Percentiles rank a stretch among this genome's conserved stretches.
Evolutionary conservation across 2,329 filamentous ascomycete species (phyloP).

Genomic region (Curvularia spicifera): DNA sequence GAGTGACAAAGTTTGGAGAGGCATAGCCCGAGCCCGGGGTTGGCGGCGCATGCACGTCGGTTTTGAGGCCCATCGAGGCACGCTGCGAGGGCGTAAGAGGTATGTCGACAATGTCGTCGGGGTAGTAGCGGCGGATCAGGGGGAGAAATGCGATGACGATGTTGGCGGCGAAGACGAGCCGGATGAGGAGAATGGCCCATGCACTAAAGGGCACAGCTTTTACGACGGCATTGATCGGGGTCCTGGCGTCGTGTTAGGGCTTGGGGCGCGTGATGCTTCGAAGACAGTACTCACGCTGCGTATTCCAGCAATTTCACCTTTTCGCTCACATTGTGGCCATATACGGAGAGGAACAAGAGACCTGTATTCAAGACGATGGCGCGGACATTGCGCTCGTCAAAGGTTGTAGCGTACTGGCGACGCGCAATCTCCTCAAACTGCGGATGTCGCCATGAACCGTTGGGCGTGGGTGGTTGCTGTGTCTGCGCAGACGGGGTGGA

Average conservation of each 20-base stretch:
- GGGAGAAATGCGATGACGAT: constrained; percentile 74
- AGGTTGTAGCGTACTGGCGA: constrained; percentile 78
- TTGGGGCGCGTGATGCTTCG: neutral
- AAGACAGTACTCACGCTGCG: constrained; percentile 27
- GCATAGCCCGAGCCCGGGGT: constrained; percentile 65
- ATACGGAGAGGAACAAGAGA: constrained; percentile 60
- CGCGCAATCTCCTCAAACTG: constrained; percentile 84
- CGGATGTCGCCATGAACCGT: constrained; percentile 91
- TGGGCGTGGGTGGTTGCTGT: constrained; percentile 42
- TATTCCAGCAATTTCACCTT: constrained; percentile 31
- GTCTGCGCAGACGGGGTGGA: constrained; percentile 37
- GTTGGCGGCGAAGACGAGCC: constrained; percentile 66
- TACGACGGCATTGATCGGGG: constrained; percentile 46
- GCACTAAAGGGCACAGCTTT: constrained; percentile 45
- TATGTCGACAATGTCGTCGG: constrained; percentile 84
- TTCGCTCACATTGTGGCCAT: constrained; percentile 33
- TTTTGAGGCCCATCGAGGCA: constrained; percentile 78
- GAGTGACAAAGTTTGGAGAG: constrained; percentile 73
- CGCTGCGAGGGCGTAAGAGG: constrained; percentile 89
- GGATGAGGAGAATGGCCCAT: constrained; percentile 54
- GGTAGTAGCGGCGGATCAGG: constrained; percentile 64
- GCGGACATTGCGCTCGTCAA: constrained; percentile 77
- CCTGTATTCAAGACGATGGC: constrained; percentile 71
- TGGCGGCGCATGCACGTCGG: constrained; percentile 61
- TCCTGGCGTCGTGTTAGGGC: constrained; percentile 38